phyloP scores from a whole-genome alignment of 495 filamentous ascomycete species.

The Saxophila tyrrhenica region DNA sequence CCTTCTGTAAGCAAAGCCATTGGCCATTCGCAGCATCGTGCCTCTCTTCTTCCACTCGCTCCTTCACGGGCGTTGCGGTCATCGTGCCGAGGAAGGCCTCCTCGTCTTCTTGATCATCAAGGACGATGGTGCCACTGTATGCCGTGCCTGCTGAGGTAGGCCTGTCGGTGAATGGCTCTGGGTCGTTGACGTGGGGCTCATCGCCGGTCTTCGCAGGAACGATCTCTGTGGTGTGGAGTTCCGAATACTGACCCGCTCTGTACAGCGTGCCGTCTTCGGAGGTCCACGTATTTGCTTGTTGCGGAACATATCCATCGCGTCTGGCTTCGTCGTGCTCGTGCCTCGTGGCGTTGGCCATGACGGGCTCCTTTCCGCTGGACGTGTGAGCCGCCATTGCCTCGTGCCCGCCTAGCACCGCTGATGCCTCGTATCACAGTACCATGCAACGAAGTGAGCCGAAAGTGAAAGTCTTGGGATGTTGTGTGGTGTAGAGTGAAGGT shows the following conservation, averaged over 20 bases:
- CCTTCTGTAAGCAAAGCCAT: not conserved
- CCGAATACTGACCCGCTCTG: not conserved
- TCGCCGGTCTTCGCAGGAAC: constrained; percentile 1
- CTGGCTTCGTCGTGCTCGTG: too few relatives aligned
- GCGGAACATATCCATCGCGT: too few relatives aligned
- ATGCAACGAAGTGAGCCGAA: too few relatives aligned
- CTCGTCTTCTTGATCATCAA: not conserved
- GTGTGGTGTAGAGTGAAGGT: not conserved
- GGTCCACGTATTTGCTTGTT: too few relatives aligned
- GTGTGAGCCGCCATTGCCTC: not conserved
- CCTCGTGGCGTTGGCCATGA: not conserved
- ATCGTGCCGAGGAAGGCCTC: not conserved
- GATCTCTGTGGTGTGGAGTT: not conserved
- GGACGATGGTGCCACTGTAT: not conserved
- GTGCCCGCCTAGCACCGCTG: too few relatives aligned
- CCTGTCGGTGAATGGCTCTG: not conserved
- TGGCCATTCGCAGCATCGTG: too few relatives aligned
- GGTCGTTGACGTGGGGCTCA: not conserved
- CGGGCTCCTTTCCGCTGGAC: not conserved
- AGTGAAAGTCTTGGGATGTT: too few relatives aligned
- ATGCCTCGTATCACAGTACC: too few relatives aligned
- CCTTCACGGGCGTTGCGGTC: not conserved
- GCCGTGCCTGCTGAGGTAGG: not conserved
- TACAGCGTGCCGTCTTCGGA: too few relatives aligned
- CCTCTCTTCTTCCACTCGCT: too few relatives aligned